Evolutionary conservation across 2,329 filamentous ascomycete species (phyloP).

Genomic region (Colletotrichum cereale): DNA sequence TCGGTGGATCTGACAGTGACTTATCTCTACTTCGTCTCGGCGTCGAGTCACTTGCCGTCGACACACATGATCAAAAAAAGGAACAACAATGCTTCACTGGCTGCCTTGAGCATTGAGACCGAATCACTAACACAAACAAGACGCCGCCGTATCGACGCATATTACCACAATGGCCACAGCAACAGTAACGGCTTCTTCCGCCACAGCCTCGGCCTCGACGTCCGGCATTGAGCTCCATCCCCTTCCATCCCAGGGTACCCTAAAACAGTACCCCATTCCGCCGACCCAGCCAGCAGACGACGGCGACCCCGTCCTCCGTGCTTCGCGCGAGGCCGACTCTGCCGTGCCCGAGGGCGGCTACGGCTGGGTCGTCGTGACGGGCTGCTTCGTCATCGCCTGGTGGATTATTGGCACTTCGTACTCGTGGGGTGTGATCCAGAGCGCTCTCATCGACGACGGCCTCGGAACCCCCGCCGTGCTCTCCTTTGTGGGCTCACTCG

Average conservation of each 20-base stretch:
- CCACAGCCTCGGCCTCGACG: constrained; percentile 22
- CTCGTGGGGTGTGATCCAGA: constrained; percentile 72
- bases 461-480: constrained; percentile 64
- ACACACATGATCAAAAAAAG: neutral
- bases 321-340: constrained; percentile 59
- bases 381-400: constrained; percentile 65
- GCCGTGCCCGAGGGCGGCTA: constrained; percentile 66
- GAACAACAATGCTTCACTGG: neutral
- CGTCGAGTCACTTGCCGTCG: neutral
- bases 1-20: neutral
- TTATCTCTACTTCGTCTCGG: neutral
- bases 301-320: constrained; percentile 50
- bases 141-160: neutral
- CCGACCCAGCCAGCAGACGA: neutral
- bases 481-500: constrained; percentile 69
- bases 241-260: constrained; percentile 3
- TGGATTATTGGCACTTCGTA: constrained; percentile 69
- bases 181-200: constrained; percentile 13
- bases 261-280: neutral
- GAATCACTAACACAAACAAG: neutral
- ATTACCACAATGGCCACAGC: constrained; percentile 23
- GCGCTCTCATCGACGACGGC: constrained; percentile 62
- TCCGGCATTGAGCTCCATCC: constrained; percentile 25
- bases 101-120: neutral
- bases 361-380: constrained; percentile 66